Base-by-base conservation (phyloP, 257 asterid species). In the Solanum neorickii region DNA sequence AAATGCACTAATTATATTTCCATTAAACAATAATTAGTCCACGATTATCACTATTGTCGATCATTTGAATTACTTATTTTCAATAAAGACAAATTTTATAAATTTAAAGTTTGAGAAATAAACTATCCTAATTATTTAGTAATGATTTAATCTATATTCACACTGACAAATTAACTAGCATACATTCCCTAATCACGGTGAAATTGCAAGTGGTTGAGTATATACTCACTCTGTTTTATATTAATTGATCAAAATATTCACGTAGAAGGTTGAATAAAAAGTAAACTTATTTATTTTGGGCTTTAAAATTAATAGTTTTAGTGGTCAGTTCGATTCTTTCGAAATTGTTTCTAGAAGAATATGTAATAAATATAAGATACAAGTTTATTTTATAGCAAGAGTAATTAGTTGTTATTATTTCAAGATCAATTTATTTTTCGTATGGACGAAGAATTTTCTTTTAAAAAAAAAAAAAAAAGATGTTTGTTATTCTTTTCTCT, bases 1-100 rank as follows among this genome's bases (percentile, higher is more conserved):
- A 23, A 52, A 78, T 49, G 69, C 59, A 29, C 33, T 47, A 75
- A 66, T 49, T 37, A 37, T 37, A 37, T 37, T 37, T 37, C 39
- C 39, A 37, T 37, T 49, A 83, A 66, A 33, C 6, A 13, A 93
- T 20, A 59, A 25, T 95, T 95, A 3, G 76, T 46, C 18, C 18
- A 46, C 18, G 52, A 46, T 46, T 46, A 46, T 46, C 16, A 46
- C 52, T 46, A 46, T 46, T 12, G 52, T 46, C 52, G 2, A 46
- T 46, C 52, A 46, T 4, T 21, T 60, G 1, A 8, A 60, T 60
- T 21, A 21, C 23, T 59, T 3, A 20, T 18, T 23, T 23, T 60
- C 29, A 60, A 60, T 60, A 60, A 60, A 23, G 69, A 60, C 10
- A 60, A 21, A 60, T 60, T 46, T 60, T 60, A 60, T 23, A 47